These are phyloP conservation scores for Saturnispora bothae DNA, from an alignment of 805 yeast genomes.

Conservation along the genomic window DNA sequence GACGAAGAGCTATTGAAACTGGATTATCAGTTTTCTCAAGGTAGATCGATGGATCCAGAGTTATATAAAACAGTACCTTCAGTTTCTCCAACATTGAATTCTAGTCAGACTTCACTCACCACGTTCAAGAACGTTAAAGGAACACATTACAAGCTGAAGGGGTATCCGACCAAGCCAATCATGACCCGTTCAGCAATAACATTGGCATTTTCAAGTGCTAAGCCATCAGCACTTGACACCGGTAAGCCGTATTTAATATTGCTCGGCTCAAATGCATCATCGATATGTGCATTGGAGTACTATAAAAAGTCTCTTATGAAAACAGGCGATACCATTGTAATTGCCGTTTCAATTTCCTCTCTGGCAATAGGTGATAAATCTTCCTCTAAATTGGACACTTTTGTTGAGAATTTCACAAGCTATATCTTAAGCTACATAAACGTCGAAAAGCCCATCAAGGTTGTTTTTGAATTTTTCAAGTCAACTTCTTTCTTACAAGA, in stretches of 20 bases:
- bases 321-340: constrained; percentile 55
- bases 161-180: constrained; percentile 28
- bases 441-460: constrained; percentile 27
- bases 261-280: constrained; percentile 54
- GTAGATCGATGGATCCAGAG: constrained; percentile 29
- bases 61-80: constrained; percentile 11
- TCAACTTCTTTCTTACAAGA: constrained; percentile 41
- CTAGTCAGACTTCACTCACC: constrained; percentile 11
- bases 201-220: constrained; percentile 35
- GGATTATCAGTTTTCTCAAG: constrained; percentile 40
- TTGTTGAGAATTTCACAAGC: constrained; percentile 29
- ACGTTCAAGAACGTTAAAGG: constrained; percentile 6
- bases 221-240: constrained; percentile 18
- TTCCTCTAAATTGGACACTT: constrained; percentile 16
- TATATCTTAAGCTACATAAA: constrained; percentile 26
- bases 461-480: constrained; percentile 49
- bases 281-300: constrained; percentile 71
- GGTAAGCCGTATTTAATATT: constrained; percentile 34
- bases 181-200: constrained; percentile 25
- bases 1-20: constrained; percentile 43
- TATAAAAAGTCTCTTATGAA: constrained; percentile 38
- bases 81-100: constrained; percentile 11
- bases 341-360: constrained; percentile 26
- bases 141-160: constrained; percentile 14
- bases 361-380: constrained; percentile 11